Base-by-base conservation (phyloP, 306 rosid genomes). In the Adenanthera pavonina region DNA sequence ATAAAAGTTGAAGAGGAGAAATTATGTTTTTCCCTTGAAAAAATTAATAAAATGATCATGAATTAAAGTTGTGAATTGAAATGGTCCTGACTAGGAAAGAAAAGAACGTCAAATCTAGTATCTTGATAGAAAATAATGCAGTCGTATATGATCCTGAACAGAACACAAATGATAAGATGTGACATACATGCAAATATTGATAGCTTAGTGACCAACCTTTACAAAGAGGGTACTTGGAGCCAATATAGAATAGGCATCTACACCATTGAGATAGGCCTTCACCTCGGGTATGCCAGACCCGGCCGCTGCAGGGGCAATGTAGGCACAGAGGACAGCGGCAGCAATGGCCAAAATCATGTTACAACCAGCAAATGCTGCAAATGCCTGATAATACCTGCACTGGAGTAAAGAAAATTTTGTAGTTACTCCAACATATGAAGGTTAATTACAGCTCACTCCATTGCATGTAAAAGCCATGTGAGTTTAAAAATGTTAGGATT, bases 281-380 rank as follows among this genome's bases (percentile, higher is more conserved):
- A 92, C 97, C 88, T 92, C 97, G 19, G 97, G 97, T 77, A 93
- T 91, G 61, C 97, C 96, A 9, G 97, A 93, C 20, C 97, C 97
- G 11, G 97, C 95, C 49, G 97, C 97, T 56, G 94, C 94, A 15
- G 97, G 97, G 71, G 91, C 87, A 60, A 91, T 46, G 81, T 79
- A 93, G 71, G 92, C 95, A 74, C 97, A 93, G 10, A 93, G 88
- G 34, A 76, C 68, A 5, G 87, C 92, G 10, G 97, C 95, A 41
- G 85, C 92, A 65, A 67, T 7, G 62, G 92, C 95, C 74, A 91
- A 82, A 41, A 76, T 49, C 86, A 88, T 76, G 87, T 91, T 93
- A 75, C 87, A 82, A 80, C 88, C 64, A 67, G 75, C 88, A 68
- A 64, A 88, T 20, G 83, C 83, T 10, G 77, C 85, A 76, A 93